Conservation (phyloP, 2,329 filamentous ascomycete species). For the Lasiodiplodia theobromae region DNA sequence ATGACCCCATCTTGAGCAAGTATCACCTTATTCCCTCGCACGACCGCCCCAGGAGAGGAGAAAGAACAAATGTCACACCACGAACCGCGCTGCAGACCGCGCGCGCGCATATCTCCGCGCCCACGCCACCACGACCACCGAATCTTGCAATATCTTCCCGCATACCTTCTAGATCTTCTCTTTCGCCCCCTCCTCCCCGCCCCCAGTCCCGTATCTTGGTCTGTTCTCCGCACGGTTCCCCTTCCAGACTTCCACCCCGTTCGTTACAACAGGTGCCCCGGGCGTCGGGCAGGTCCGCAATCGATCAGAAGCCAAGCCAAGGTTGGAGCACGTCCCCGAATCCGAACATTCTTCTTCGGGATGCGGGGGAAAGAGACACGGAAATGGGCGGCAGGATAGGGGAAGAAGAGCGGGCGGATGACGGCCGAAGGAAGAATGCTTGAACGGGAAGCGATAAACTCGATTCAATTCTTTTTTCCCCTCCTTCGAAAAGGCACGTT, state of each 20-base stretch:
- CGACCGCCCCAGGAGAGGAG: background rate
- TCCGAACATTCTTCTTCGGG: background rate
- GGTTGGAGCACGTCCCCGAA: background rate
- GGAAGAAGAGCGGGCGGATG: background rate
- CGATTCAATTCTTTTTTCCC: background rate
- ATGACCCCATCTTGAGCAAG: constrained; percentile 2
- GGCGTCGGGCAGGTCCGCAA: background rate
- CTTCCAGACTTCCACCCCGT: too few relatives aligned
- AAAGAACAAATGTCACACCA: constrained; percentile 13
- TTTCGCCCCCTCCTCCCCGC: too few relatives aligned
- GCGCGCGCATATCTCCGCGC: background rate
- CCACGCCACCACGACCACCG: background rate
- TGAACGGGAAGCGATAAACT: background rate
- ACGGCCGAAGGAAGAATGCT: background rate
- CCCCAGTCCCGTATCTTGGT: too few relatives aligned
- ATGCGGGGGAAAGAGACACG: background rate
- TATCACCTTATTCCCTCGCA: constrained; percentile 16
- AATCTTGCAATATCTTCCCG: background rate
- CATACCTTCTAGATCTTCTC: background rate
- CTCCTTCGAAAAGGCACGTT: background rate
- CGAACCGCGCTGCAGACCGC: constrained; percentile 18
- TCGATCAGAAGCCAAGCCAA: background rate
- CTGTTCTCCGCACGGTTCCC: too few relatives aligned
- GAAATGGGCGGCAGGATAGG: background rate
- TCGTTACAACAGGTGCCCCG: background rate